These are phyloP conservation scores for Trichoderma atrobrunneum DNA, from an alignment of 2,329 filamentous ascomycete species.

Conservation along the genomic window DNA sequence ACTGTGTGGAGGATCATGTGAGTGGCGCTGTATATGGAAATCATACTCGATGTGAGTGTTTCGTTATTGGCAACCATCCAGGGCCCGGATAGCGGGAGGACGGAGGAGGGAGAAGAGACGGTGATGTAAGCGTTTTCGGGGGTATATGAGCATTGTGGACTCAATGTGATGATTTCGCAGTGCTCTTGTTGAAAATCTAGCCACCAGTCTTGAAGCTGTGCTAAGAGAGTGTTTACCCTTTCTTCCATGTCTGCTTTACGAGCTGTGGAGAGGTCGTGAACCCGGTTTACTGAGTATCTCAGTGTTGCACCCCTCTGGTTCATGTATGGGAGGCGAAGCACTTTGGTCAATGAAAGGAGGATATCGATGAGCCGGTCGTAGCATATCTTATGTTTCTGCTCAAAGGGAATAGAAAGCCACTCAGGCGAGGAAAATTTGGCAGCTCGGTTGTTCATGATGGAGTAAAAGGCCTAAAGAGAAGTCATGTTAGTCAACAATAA, in stretches of 20 bases:
- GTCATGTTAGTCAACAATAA: neutral
- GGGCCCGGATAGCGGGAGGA: neutral
- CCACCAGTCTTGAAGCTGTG: neutral
- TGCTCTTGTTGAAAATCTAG: neutral
- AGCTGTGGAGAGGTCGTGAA: conserved; percentile 6
- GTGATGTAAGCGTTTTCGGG: neutral
- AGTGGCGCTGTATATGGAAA: neutral
- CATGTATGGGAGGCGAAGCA: neutral
- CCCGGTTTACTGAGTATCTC: neutral
- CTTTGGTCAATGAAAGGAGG: neutral
- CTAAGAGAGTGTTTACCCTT: neutral
- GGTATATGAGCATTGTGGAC: neutral
- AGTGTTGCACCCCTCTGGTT: neutral
- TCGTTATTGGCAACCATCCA: conserved; percentile 10
- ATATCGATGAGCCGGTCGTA: conserved; percentile 7
- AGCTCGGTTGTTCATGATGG: conserved; percentile 13
- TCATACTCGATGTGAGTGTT: conserved; percentile 4
- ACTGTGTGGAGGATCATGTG: conserved; percentile 6
- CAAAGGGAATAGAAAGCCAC: conserved; percentile 11
- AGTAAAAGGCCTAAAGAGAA: neutral
- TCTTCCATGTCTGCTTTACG: conserved; percentile 7
- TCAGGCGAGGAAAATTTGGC: conserved; percentile 4
- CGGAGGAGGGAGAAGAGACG: neutral
- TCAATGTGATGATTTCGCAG: neutral
- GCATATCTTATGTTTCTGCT: conserved; percentile 3